Base-by-base conservation (phyloP, 768 basidiomycete species). In the Royoungia palumana region DNA sequence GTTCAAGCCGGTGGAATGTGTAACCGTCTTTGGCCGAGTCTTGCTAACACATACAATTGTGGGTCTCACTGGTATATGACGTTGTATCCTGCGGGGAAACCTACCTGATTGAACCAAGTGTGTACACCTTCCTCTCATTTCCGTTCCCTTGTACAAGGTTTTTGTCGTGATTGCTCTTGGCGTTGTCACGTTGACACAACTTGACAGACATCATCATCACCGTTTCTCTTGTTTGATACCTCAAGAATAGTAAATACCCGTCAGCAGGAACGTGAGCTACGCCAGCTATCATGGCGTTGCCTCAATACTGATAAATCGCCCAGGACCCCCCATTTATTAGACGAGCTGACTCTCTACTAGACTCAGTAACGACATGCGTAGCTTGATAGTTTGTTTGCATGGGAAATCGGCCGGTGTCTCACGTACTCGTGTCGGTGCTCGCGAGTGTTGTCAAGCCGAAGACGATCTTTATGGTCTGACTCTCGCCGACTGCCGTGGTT, bases 191-290 rank as follows among this genome's bases (percentile, higher is more conserved):
- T 34, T 58, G 40, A 54, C 56, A 34, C 11, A 58, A 56, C 8
- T 34, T 58, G 40, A 54, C 56, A 34, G 57, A 58, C 37, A 17
- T 50, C 6, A 4, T 50, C 41, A 58, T 58, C 44, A 54, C 57
- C 12, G 21, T 50, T 9, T 50, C 40, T n/a, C 56, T 58, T 12
- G 24, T 50, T 8, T 11, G 47, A 24, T 54, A 47, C n/a, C 47
- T 54, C 25, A 35, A n/a, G 19, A 38, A 20, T 14, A 24, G 39
- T 30, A 58, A 47, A 37, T 41, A 42, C 4, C 22, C 27, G 3
- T n/a, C n/a, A 35, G 22, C 47, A 38, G 32, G 32, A 16, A 32
- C 32, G 56, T 58, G 28, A 47, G 57, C 35, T 24, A 10, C 11
- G 20, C 22, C 8, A 6, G 24, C 9, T 35, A 25, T n/a, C 17